Evolutionary conservation across 140 eudicot species (phyloP).

Genomic region (Artemisia princeps): DNA sequence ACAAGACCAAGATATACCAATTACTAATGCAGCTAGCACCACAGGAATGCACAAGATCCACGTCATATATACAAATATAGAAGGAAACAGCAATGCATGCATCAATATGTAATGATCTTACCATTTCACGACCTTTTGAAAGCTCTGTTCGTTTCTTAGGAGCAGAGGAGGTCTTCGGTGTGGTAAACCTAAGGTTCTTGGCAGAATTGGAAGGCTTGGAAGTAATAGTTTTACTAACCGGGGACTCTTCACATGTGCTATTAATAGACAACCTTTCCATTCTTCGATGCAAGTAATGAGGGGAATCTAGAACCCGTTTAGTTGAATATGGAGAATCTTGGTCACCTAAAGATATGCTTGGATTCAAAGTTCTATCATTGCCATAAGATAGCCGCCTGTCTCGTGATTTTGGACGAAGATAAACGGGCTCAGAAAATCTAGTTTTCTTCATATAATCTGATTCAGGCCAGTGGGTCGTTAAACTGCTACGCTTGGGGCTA

Average conservation of each 20-base stretch:
- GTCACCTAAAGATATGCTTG: constrained; percentile 73
- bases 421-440: constrained; percentile 57
- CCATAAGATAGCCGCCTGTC: constrained; percentile 53
- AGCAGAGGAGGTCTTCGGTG: constrained; percentile 40
- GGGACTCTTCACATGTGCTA: constrained; percentile 40
- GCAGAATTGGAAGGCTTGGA: constrained; percentile 26
- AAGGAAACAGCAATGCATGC: neutral
- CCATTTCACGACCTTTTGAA: constrained; percentile 52
- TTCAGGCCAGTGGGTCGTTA: constrained; percentile 45
- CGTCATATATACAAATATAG: neutral
- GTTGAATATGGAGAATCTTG: constrained; percentile 43
- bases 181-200: constrained; percentile 41
- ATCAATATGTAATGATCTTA: constrained; percentile 28
- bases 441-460: constrained; percentile 55
- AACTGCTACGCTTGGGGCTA: constrained; percentile 53
- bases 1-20: neutral
- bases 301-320: constrained; percentile 29
- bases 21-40: neutral
- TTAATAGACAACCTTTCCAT: constrained; percentile 38
- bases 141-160: constrained; percentile 44
- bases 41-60: neutral
- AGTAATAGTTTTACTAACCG: constrained; percentile 32
- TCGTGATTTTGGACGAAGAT: constrained; percentile 34
- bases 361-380: constrained; percentile 78
- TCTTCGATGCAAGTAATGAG: constrained; percentile 35